Base-by-base conservation (phyloP, 2,329 filamentous ascomycete species). In the Pseudogymnoascus sp. region DNA sequence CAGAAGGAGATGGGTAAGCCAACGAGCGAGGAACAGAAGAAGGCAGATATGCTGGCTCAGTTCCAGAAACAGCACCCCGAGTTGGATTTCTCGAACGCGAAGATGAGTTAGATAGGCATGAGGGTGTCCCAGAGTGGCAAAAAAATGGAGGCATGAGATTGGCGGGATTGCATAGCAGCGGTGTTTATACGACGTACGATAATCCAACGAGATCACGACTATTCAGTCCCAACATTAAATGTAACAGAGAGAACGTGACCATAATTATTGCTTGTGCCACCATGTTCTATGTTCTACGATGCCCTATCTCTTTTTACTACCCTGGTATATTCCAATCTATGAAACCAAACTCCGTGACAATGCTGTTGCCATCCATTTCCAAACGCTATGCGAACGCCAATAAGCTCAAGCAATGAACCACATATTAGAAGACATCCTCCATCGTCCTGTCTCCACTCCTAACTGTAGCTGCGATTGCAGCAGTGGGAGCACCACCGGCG, bases 1-100 rank as follows among this genome's bases (percentile, higher is more conserved):
- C 92, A 97, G 80, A 99, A 99, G 85, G 92, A 97, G 80, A 80
- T 84, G 76, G 94, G 94, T 4, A 83, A 89, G 75, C 91, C 92
- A 55, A 92, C 88, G 11, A 96, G 91, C 67, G 94, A 97, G 68
- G 94, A 99, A 80, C 87, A 96, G 82, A 91, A 92, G 82, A 97
- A 97, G 84, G 77, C 86, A 73, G 93, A 99, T 62, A 88, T 99
- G 70, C 78, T 99, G 73, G 89, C 90, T 78, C 91, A 95, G 79
- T 97, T 99, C 78, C 89, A 97, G 84, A 80, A 79, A 60, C 86
- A 96, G 71, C 84, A 87, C 69, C 84, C 85, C 0, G 86, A 89
- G 77, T 85, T 89, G 82, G 86, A 89, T 73, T 89, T 89, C 70
- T 84, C 80, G 73, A 88, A 89, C 58, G 86, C 85, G 66, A 86